phyloP scores from a whole-genome alignment of 2,329 filamentous ascomycete genomes.

The Penicillium paneum region DNA sequence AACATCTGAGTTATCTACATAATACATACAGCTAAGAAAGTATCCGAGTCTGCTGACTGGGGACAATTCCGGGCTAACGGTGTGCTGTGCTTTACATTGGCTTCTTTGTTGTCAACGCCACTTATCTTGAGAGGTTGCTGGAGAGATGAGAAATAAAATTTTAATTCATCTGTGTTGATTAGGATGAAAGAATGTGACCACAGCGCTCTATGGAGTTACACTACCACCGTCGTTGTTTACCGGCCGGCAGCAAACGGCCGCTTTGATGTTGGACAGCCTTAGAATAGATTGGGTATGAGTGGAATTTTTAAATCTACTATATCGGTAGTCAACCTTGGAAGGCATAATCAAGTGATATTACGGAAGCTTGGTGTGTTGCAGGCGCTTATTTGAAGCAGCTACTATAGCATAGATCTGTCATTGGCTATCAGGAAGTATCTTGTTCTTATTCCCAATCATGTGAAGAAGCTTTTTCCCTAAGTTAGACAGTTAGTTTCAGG shows the following conservation, averaged over 20 bases:
- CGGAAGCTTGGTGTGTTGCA: background rate
- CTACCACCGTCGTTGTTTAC: conserved; percentile 4
- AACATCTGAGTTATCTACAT: background rate
- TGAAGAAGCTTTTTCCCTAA: background rate
- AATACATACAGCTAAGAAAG: background rate
- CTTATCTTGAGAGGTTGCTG: conserved; percentile 5
- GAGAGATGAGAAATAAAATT: background rate
- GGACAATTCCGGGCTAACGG: background rate
- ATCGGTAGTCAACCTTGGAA: background rate
- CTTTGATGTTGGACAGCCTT: background rate
- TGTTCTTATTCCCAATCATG: background rate
- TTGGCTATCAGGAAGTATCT: conserved; percentile 2
- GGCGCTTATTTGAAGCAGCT: background rate
- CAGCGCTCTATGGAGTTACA: conserved; percentile 5
- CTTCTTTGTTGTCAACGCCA: conserved; percentile 17
- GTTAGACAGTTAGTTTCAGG: background rate
- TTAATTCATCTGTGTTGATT: background rate
- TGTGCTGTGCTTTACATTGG: conserved; percentile 7
- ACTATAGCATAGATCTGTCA: background rate
- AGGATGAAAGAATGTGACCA: conserved; percentile 7
- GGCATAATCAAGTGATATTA: background rate
- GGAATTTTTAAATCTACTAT: no score
- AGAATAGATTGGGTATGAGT: background rate
- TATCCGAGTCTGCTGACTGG: conserved; percentile 5
- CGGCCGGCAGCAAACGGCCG: conserved; percentile 7